A percentile compares a stretch with the other conserved stretches of the same genome.
Conservation (phyloP, 768 basidiomycete species). For the Kwoniella botswanensis region DNA sequence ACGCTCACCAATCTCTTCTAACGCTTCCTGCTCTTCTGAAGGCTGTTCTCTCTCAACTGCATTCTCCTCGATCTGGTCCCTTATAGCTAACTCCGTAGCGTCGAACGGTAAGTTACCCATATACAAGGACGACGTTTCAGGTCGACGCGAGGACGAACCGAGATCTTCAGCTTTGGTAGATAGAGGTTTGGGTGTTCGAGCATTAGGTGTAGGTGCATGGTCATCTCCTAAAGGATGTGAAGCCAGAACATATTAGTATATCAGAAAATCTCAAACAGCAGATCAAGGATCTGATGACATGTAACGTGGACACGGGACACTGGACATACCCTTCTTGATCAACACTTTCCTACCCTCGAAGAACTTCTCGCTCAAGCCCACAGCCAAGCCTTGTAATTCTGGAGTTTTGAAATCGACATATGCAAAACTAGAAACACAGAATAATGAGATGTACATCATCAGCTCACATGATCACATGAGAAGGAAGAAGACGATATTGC, state of each 20-base stretch:
- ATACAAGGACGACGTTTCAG: conserved; percentile 73
- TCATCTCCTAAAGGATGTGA: conserved; percentile 66
- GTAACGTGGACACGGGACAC: neutral
- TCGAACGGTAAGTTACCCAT: conserved; percentile 92
- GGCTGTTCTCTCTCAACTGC: conserved; percentile 46
- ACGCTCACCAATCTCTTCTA: conserved; percentile 62
- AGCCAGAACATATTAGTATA: conserved; percentile 21
- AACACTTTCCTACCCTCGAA: conserved; percentile 84
- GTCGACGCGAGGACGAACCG: conserved; percentile 76
- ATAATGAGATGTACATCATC: neutral
- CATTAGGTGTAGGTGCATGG: conserved; percentile 63
- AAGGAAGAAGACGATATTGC: too few species aligned
- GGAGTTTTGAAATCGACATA: conserved; percentile 89
- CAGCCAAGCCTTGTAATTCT: conserved; percentile 75
- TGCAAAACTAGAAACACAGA: conserved; percentile 70
- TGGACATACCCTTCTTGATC: conserved; percentile 82
- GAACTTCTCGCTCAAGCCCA: conserved; percentile 77
- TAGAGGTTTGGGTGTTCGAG: conserved; percentile 60
- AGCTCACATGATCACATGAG: neutral
- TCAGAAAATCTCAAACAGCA: neutral
- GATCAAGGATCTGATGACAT: neutral
- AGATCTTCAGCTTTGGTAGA: conserved; percentile 47
- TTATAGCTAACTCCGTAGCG: conserved; percentile 76
- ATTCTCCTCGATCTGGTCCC: conserved; percentile 74
- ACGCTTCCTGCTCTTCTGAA: conserved; percentile 39